Evolutionary conservation across 1,139 yeast species (phyloP), one percentile per base, ranked within the genome.

Genomic region (Pichia sp.): DNA sequence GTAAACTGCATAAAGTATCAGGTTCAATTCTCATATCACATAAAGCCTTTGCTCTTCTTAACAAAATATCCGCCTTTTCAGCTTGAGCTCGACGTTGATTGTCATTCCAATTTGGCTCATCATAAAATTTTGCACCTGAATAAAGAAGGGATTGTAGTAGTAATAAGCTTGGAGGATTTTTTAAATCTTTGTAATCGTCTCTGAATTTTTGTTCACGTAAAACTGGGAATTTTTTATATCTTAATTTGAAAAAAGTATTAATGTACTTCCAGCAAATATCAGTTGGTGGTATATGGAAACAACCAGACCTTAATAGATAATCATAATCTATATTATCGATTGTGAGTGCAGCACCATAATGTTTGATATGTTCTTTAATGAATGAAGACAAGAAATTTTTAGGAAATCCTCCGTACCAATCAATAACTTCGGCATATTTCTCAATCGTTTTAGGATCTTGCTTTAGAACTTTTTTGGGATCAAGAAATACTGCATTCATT

Each of bases 1-100:
- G 86, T 11, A 85, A 73, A 25, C 83, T 68, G 4, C 79, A 69
- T 1, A 82, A 71, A 1, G 87, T 80, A 58, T 85, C 90, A 43
- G 76, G 70, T 65, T 86, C 95, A 59, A 80, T 44, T 56, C 77
- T 79, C 1, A 86, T 78, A 59, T 85, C 92, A 63, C 79, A 84
- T 38, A 87, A 68, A 0, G 90, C 86, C 64, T 83, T 84, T 3
- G 90, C 92, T 36, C 95, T 74, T 58, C 82, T 77, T 67, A 81
- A 82, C 54, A 85, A 79, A 1, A 88, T 79, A 53, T 79, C 69
- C 46, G 54, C 44, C 2, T 53, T 44, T 26, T 46, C 39, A 15
- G 42, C 48, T 18, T 59, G 62, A 16, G 43, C 35, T 9, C 41
- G 42, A 7, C 23, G 23, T 22, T 58, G 47, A 12, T 46, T 45